Conservation (phyloP, 2,329 filamentous ascomycete genomes). For the Trichoderma polysporum region DNA sequence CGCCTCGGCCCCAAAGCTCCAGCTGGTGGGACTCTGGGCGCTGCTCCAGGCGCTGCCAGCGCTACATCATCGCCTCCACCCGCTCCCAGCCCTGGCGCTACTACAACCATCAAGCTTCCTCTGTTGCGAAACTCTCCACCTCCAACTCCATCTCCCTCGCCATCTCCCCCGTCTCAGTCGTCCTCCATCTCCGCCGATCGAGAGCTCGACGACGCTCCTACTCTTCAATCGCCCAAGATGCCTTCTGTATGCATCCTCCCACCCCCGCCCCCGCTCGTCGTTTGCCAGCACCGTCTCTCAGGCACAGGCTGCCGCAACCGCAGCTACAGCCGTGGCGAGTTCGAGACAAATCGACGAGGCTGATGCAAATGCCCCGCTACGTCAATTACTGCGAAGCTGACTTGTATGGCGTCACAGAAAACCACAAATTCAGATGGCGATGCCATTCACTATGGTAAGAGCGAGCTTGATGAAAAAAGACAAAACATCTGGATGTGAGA, state of each 20-base stretch:
- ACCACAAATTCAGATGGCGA: slow-evolving; percentile 40
- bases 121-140: slow-evolving; percentile 40
- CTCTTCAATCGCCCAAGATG: slow-evolving; percentile 47
- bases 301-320: slow-evolving; percentile 2
- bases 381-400: slow-evolving; percentile 26
- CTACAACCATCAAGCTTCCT: slow-evolving; percentile 37
- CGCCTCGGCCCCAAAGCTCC: background rate
- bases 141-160: slow-evolving; percentile 36
- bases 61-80: slow-evolving; percentile 39
- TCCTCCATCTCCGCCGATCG: slow-evolving; percentile 22
- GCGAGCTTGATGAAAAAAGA: background rate
- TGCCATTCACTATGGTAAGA: slow-evolving; percentile 42
- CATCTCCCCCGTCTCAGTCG: slow-evolving; percentile 34
- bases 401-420: slow-evolving; percentile 30
- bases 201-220: slow-evolving; percentile 30
- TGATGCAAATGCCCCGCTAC: slow-evolving; percentile 23
- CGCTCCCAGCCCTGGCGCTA: slow-evolving; percentile 16
- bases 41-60: slow-evolving; percentile 21
- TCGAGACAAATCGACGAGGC: slow-evolving; percentile 9
- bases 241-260: slow-evolving; percentile 51
- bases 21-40: background rate
- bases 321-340: slow-evolving; percentile 22
- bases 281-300: background rate
- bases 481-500: background rate
- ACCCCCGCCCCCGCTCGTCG: slow-evolving; percentile 23